These are phyloP conservation scores for Pseudogymnoascus sp. DNA, from an alignment of 2,329 filamentous ascomycete genomes.

Conservation along the genomic window DNA sequence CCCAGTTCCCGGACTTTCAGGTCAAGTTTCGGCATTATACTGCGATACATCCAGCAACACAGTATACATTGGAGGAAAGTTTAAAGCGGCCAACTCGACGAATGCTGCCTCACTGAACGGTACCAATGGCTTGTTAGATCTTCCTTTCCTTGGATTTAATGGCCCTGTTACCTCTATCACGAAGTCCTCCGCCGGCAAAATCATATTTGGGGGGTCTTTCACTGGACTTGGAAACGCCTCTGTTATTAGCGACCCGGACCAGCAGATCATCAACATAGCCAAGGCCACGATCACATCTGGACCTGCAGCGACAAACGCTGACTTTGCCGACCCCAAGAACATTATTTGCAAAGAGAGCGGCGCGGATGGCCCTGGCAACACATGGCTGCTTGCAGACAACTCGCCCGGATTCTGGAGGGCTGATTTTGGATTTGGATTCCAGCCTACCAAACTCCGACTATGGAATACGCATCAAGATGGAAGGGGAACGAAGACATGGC, in stretches of 20 bases:
- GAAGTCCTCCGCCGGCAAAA: constrained; percentile 70
- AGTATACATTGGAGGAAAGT: constrained; percentile 89
- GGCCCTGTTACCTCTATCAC: constrained; percentile 81
- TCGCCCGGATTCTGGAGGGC: constrained; percentile 77
- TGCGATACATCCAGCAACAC: constrained; percentile 70
- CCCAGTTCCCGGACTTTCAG: constrained; percentile 71
- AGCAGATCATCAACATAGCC: constrained; percentile 75
- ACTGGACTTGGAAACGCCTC: constrained; percentile 78
- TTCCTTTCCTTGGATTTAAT: constrained; percentile 93
- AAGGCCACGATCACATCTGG: constrained; percentile 65
- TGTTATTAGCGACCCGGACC: constrained; percentile 56
- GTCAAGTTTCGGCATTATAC: constrained; percentile 71
- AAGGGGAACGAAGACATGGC: constrained; percentile 79
- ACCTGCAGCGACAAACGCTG: constrained; percentile 51
- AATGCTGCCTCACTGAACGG: constrained; percentile 81
- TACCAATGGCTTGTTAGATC: constrained; percentile 61
- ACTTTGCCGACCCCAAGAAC: constrained; percentile 67
- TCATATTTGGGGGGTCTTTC: constrained; percentile 88
- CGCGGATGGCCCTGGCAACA: constrained; percentile 61
- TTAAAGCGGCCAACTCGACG: constrained; percentile 69
- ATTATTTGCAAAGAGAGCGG: constrained; percentile 72
- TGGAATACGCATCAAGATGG: constrained; percentile 82
- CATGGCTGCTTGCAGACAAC: constrained; percentile 74
- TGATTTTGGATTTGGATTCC: constrained; percentile 72
- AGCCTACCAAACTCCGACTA: constrained; percentile 77